Evolutionary conservation across 192 early-diverging fungal species (phyloP).

Genomic region (Ambispora gerdemannii): DNA sequence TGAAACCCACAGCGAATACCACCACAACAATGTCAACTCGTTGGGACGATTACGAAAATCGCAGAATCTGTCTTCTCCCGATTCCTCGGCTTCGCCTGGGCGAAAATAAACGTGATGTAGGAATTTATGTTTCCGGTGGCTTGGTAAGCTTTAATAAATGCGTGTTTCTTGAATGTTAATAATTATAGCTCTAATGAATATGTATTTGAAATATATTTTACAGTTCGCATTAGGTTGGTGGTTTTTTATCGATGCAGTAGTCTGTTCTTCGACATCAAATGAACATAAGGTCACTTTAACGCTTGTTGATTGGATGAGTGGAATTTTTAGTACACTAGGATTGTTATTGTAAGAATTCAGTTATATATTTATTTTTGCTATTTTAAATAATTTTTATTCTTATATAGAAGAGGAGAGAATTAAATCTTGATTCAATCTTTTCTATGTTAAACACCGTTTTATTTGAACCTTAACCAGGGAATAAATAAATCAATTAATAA

Average conservation of each 20-base stretch:
- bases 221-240: constrained; percentile 63
- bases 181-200: not conserved
- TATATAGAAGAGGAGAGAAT: too few species aligned
- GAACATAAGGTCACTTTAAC: constrained; percentile 24
- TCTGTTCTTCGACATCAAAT: constrained; percentile 33
- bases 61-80: constrained; percentile 38
- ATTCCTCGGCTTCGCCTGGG: constrained; percentile 37
- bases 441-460: too few species aligned
- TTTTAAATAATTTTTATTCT: too few species aligned
- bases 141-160: constrained; percentile 29
- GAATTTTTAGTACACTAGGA: constrained; percentile 53
- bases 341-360: constrained; percentile 62
- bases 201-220: not conserved
- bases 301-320: constrained; percentile 60
- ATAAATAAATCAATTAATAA: too few species aligned
- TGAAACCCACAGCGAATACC: too few species aligned
- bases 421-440: too few species aligned
- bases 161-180: too few species aligned
- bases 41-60: constrained; percentile 12
- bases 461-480: too few species aligned
- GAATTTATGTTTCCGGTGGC: constrained; percentile 40
- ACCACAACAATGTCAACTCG: constrained; percentile 2
- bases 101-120: constrained; percentile 40
- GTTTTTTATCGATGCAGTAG: constrained; percentile 59
- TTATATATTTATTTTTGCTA: too few species aligned